phyloP scores from a whole-genome alignment of 345 rosid genomes.

The Brassica carinata region DNA sequence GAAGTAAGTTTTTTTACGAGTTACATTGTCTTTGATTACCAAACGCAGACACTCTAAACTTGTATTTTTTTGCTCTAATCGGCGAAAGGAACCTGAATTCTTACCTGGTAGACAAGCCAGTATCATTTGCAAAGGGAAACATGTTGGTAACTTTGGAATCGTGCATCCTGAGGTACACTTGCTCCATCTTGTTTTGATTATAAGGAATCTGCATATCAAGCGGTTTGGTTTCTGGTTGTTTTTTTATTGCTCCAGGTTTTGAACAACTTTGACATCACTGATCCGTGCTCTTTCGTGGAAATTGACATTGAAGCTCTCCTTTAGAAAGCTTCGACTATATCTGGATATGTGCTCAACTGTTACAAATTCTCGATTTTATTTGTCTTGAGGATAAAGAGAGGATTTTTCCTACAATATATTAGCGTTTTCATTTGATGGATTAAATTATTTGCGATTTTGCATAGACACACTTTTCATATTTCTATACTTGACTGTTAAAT shows the following conservation, averaged over 20 bases:
- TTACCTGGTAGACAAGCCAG: slow-evolving; percentile 76
- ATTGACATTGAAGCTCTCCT: slow-evolving; percentile 54
- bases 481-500: not conserved
- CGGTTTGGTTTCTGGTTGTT: not conserved
- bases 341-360: not conserved
- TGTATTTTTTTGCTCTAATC: not conserved
- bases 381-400: not conserved
- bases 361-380: not conserved
- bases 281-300: slow-evolving; percentile 86
- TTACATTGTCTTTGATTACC: not conserved
- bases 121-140: slow-evolving; percentile 71
- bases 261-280: slow-evolving; percentile 70
- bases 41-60: not conserved
- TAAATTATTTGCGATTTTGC: not conserved
- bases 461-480: not conserved
- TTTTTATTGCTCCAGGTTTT: slow-evolving; percentile 53
- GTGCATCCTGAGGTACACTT: slow-evolving; percentile 79
- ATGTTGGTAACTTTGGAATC: slow-evolving; percentile 73
- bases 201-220: not conserved
- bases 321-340: slow-evolving; percentile 8
- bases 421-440: not conserved
- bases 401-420: not conserved
- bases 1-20: slow-evolving; percentile 51
- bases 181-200: not conserved
- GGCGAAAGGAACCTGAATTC: slow-evolving; percentile 68